These are phyloP conservation scores for Termitomyces sp. DNA, from an alignment of 768 basidiomycete genomes.

Conservation along the genomic window DNA sequence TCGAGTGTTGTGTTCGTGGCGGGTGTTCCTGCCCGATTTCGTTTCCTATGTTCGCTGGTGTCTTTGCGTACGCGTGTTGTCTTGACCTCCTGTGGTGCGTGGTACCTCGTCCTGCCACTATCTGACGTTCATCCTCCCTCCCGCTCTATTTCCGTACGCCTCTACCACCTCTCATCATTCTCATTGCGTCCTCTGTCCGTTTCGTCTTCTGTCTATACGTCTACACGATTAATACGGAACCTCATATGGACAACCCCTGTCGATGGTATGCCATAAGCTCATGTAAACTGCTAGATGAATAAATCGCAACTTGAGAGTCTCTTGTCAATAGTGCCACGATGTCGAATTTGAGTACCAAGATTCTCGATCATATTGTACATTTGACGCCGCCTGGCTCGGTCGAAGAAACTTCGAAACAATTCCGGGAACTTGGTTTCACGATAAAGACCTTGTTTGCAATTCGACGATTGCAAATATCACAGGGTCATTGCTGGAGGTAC, in stretches of 20 bases:
- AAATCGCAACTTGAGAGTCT: background rate
- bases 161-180: too few relatives aligned
- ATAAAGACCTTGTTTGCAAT: constrained; percentile 21
- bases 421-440: constrained; percentile 62
- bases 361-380: constrained; percentile 66
- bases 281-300: background rate
- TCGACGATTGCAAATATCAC: background rate
- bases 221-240: background rate
- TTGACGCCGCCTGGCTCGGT: constrained; percentile 62
- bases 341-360: constrained; percentile 19
- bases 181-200: too few relatives aligned
- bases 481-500: constrained; percentile 66
- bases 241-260: background rate
- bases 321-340: background rate
- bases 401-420: constrained; percentile 41
- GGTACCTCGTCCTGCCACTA: too few relatives aligned
- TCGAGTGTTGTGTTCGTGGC: too few relatives aligned
- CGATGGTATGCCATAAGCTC: constrained; percentile 1
- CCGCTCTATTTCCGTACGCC: too few relatives aligned
- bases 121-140: too few relatives aligned
- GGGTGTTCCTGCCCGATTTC: too few relatives aligned
- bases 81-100: too few relatives aligned
- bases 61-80: too few relatives aligned
- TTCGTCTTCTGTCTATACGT: too few relatives aligned
- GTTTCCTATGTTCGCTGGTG: too few relatives aligned